Base-by-base conservation (phyloP, 2,329 filamentous ascomycete genomes). In the Nigrospora sphaerica region DNA sequence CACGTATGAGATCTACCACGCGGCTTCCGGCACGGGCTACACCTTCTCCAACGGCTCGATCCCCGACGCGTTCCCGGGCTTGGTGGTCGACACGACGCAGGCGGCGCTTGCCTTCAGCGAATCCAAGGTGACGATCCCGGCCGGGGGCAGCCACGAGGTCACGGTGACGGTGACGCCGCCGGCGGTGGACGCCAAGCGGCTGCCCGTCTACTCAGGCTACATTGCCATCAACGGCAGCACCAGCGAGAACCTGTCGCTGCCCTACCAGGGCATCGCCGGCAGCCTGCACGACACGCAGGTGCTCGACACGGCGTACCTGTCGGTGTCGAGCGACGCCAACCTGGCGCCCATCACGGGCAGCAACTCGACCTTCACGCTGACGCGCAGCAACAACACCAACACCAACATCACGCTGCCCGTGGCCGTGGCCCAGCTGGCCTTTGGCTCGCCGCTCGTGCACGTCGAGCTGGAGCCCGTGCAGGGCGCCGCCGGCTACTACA, bases 11-110 rank as follows among this genome's bases (percentile, higher is more conserved):
- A 62, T 85, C 12, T 68, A 67, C 23, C 68, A 80, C 49, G 60
- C 72, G 7, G 69, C 71, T 3, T 71, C 78, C 12, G 62, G 70
- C 12, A 78, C 78, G 3, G 71, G 72, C 45, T 82, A 81, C 59
- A 76, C 79, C 1, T 72, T 71, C 53, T 62, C 68, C 2, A 55
- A 54, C 23, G 53, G 58, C 28, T 65, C 66, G 37, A 63, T 62
- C 40, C 68, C 73, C 0, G 60, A 61, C 12, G 14, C 45, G 0
- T 78, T 77, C 53, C 74, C 75, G 23, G 74, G 71, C 31, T 7
- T 62, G 17, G 64, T 73, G 10, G 58, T 71, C 6, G 57, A 65
- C 1, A 53, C 59, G n/a, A 59, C 63, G 23, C 65, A 66, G 37
- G 75, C 75, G 11, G 64, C 62, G 1, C 52, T 79, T 31, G 55